A percentile compares a stretch with the other conserved stretches of the same genome.
phyloP scores from a whole-genome alignment of 2,329 filamentous ascomycete genomes.

The Aspergillus calidoustus region DNA sequence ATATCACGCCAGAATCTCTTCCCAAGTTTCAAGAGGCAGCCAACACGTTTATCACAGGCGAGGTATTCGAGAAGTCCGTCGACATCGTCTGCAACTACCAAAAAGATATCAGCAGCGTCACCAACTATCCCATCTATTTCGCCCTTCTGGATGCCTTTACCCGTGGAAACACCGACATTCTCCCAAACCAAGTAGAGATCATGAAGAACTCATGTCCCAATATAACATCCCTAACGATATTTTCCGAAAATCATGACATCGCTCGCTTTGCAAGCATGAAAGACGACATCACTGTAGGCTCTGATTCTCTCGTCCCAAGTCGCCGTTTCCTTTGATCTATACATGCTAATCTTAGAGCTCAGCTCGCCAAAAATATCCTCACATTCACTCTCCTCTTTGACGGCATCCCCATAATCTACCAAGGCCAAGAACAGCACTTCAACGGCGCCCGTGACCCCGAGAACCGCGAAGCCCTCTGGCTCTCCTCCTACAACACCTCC shows the following conservation, averaged over 20 bases:
- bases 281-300: slow-evolving; percentile 48
- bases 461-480: slow-evolving; percentile 62
- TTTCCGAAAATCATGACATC: slow-evolving; percentile 65
- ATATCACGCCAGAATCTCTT: slow-evolving; percentile 52
- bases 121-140: slow-evolving; percentile 53
- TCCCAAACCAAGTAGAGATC: slow-evolving; percentile 30
- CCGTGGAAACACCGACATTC: slow-evolving; percentile 34
- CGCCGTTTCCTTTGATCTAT: neutral
- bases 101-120: slow-evolving; percentile 46
- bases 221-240: slow-evolving; percentile 54
- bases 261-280: slow-evolving; percentile 59
- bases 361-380: slow-evolving; percentile 64
- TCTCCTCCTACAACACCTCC: slow-evolving; percentile 51
- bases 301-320: slow-evolving; percentile 27
- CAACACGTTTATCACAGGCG: slow-evolving; percentile 52
- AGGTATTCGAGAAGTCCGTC: slow-evolving; percentile 47
- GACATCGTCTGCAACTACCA: slow-evolving; percentile 49
- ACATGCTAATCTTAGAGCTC: neutral
- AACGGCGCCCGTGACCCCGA: slow-evolving; percentile 53
- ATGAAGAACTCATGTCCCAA: slow-evolving; percentile 41
- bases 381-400: slow-evolving; percentile 64
- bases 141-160: slow-evolving; percentile 42
- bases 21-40: slow-evolving; percentile 41
- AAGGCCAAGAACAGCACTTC: slow-evolving; percentile 68
- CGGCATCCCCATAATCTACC: slow-evolving; percentile 68